A percentile compares a stretch with the other conserved stretches of the same genome.
These are phyloP conservation scores for Nannochloropsis oceanica DNA, from an alignment of 108 stramenopile genomes.

Conservation along the genomic window DNA sequence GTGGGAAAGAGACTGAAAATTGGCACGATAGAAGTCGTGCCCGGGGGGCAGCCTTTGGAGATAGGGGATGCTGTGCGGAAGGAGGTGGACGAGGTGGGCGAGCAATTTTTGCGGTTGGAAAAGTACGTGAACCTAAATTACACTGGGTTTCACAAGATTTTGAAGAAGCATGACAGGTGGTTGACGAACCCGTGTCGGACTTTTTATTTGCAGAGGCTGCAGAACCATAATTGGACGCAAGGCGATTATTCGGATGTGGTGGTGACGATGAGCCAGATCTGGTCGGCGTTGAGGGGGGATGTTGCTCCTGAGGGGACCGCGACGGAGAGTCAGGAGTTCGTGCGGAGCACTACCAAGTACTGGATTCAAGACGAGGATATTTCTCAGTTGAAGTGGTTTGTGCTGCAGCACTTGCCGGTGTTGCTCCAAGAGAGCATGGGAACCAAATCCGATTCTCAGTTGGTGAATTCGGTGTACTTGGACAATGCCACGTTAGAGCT, in stretches of 20 bases:
- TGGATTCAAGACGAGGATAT: slow-evolving; percentile 94
- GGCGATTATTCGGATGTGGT: slow-evolving; percentile 87
- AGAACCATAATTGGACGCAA: slow-evolving; percentile 85
- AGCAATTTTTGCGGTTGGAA: slow-evolving; percentile 54
- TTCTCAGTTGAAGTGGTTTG: slow-evolving; percentile 69
- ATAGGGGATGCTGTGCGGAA: background rate
- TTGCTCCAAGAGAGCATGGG: slow-evolving; percentile 27
- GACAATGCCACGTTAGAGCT: slow-evolving; percentile 47
- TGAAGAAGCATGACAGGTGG: slow-evolving; percentile 94
- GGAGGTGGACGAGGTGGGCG: slow-evolving; percentile 9
- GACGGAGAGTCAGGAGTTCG: slow-evolving; percentile 59
- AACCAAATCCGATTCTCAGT: slow-evolving; percentile 56
- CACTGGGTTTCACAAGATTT: slow-evolving; percentile 91
- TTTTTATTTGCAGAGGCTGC: slow-evolving; percentile 81
- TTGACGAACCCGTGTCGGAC: slow-evolving; percentile 68
- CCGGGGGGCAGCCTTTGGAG: background rate
- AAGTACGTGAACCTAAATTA: slow-evolving; percentile 94
- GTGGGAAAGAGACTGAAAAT: slow-evolving; percentile 11
- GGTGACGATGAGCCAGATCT: slow-evolving; percentile 63
- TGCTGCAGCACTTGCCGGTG: slow-evolving; percentile 82
- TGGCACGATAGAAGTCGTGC: background rate
- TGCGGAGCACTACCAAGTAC: slow-evolving; percentile 82
- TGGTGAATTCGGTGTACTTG: slow-evolving; percentile 76
- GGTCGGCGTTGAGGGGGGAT: slow-evolving; percentile 57
- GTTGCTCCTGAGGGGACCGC: slow-evolving; percentile 55